Conservation (phyloP, 805 yeast genomes). For the Ogataea chonburiensis region DNA sequence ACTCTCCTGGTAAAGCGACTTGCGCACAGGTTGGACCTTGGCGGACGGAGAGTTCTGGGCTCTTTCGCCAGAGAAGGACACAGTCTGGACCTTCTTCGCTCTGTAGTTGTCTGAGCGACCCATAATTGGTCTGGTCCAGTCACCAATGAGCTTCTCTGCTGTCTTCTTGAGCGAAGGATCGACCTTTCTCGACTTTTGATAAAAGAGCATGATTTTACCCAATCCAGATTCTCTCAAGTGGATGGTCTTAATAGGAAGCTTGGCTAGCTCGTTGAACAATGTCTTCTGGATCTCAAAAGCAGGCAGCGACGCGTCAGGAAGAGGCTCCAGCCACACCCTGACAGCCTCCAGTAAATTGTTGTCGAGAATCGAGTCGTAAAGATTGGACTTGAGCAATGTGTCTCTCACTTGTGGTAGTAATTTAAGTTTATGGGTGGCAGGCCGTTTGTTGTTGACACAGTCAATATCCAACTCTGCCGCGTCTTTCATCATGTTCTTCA, state of each 20-base stretch:
- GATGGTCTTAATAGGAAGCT: constrained; percentile 90
- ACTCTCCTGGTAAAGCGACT: constrained; percentile 78
- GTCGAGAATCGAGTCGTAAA: constrained; percentile 91
- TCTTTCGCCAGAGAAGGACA: constrained; percentile 63
- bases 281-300: constrained; percentile 94
- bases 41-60: constrained; percentile 42
- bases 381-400: constrained; percentile 72
- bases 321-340: constrained; percentile 95
- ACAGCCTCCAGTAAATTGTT: constrained; percentile 91
- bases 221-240: constrained; percentile 93
- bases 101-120: constrained; percentile 93
- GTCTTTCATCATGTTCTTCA: constrained; percentile 86
- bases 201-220: constrained; percentile 90
- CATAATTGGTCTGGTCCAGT: constrained; percentile 98
- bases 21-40: constrained; percentile 32
- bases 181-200: constrained; percentile 85
- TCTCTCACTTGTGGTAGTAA: constrained; percentile 76
- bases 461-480: constrained; percentile 75
- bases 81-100: constrained; percentile 72
- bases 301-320: constrained; percentile 98
- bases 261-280: constrained; percentile 67
- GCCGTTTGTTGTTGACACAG: constrained; percentile 55
- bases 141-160: constrained; percentile 89
- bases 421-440: constrained; percentile 75
- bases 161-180: constrained; percentile 82